Base-by-base conservation (phyloP, 306 rosid genomes). In the Cucurbita ficifolia region DNA sequence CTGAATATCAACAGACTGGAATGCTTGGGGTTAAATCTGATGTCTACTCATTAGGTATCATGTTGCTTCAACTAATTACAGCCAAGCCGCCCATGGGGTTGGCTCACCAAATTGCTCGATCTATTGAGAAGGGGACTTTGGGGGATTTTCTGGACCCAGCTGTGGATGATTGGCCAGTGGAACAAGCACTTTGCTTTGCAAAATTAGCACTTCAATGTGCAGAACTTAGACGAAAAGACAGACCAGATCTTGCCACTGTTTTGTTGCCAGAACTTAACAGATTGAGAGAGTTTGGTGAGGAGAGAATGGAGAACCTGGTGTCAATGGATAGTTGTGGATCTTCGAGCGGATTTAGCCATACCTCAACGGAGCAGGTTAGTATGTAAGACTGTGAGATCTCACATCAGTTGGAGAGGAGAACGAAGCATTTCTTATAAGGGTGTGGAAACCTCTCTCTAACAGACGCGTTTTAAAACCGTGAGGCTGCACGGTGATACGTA, bases 1-100 rank as follows among this genome's bases (percentile, higher is more conserved):
- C 99, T 0, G 99, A 94, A 80, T 94, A 94, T 83, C 99, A 91
- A 45, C 96, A 94, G 76, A 89, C 95, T 38, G 99, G 99, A 74
- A 84, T 94, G 88, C 88, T 94, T 18, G 96, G 99, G 0, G 97
- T 91, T 13, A 91, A 91, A 81, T 94, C 99, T 1, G 99, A 94
- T 62, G 88, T 94, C 18, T 94, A 94, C 77, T 94, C 99, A 72
- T 80, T 94, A 0, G 99, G 99, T 75, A 85, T 94, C 80, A 35
- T 94, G 62, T 85, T 87, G 67, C 82, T 94, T 58, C 99, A 94
- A 24, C 18, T 91, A 60, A 10, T 94, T 76, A 89, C 99, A 10
- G 89, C 87, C 2, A 89, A 78, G 76, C 79, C 90, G 5, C 86
- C 99, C 1, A 91, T 94, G 95, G 99, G 99, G 0, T 65, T 94